These are phyloP conservation scores for Incumbomyces delicatus DNA, from an alignment of 2,329 filamentous ascomycete species.

Conservation along the genomic window DNA sequence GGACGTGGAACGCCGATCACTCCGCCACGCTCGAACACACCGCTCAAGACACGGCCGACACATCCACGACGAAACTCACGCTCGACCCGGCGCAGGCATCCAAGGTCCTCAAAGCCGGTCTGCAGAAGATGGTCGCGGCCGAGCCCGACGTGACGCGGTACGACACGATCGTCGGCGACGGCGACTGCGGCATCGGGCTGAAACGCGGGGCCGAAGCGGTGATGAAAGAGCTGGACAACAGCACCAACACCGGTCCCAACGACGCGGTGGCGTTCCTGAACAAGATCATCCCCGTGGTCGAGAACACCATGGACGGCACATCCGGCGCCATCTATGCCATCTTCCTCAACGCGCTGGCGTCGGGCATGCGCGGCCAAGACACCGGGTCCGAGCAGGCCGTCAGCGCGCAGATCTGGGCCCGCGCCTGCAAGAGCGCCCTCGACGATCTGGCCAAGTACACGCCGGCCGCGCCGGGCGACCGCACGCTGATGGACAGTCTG, in stretches of 20 bases:
- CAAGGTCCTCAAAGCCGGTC: slow-evolving; percentile 44
- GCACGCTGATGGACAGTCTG: slow-evolving; percentile 82
- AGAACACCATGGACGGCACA: slow-evolving; percentile 64
- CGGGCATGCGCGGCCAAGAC: slow-evolving; percentile 51
- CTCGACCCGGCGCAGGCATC: slow-evolving; percentile 44
- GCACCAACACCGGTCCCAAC: slow-evolving; percentile 32
- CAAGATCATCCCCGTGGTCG: slow-evolving; percentile 53
- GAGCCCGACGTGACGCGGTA: slow-evolving; percentile 58
- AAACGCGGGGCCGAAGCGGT: slow-evolving; percentile 72
- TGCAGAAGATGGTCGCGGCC: slow-evolving; percentile 51
- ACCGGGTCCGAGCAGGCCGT: slow-evolving; percentile 35
- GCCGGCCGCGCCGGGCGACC: slow-evolving; percentile 76
- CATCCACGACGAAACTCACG: slow-evolving; percentile 44
- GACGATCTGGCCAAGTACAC: slow-evolving; percentile 72
- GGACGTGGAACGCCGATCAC: slow-evolving; percentile 48
- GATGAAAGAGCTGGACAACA: slow-evolving; percentile 33
- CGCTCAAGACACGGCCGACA: slow-evolving; percentile 32
- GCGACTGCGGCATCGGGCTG: slow-evolving; percentile 78
- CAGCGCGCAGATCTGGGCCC: slow-evolving; percentile 48
- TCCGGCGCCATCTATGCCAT: slow-evolving; percentile 75
- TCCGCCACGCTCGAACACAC: slow-evolving; percentile 34
- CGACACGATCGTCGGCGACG: slow-evolving; percentile 78
- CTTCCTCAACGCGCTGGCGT: slow-evolving; percentile 76
- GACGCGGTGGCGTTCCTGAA: slow-evolving; percentile 53
- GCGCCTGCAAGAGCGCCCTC: slow-evolving; percentile 62